Conservation (phyloP, 768 basidiomycete genomes). For the Galerina sulciceps region DNA sequence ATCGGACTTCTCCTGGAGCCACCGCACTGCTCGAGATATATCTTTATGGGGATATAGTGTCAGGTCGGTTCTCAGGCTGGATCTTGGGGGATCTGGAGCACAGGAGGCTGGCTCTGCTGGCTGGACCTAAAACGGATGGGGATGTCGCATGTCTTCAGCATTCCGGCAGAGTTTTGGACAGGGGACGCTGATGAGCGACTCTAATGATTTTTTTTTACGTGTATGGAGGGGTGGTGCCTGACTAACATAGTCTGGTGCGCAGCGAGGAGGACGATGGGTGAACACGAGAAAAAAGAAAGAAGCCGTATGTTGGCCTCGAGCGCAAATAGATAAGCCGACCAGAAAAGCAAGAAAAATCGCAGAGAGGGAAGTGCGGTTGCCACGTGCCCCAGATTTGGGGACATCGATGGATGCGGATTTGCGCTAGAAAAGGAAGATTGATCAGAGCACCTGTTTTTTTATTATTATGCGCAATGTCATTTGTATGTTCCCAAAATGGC, state of each 20-base stretch:
- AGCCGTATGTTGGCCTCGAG: not conserved
- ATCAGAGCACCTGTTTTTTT: conserved; percentile 9
- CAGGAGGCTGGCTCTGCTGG: not conserved
- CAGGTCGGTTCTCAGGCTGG: not conserved
- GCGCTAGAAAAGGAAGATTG: conserved; percentile 10
- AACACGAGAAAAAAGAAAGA: conserved; percentile 1
- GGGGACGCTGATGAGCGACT: conserved; percentile 10
- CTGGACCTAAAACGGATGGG: conserved; percentile 25
- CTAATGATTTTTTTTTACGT: conserved; percentile 13
- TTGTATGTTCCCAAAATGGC: conserved; percentile 7
- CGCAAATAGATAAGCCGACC: not conserved
- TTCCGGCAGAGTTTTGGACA: conserved; percentile 13
- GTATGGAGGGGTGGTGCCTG: conserved; percentile 11
- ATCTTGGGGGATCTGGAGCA: conserved; percentile 7
- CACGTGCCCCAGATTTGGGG: conserved; percentile 25
- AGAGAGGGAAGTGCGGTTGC: conserved; percentile 10
- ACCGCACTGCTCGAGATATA: conserved; percentile 11
- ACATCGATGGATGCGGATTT: conserved; percentile 21
- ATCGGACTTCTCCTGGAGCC: conserved; percentile 20
- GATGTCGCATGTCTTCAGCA: conserved; percentile 6
- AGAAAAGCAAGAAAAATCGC: not conserved
- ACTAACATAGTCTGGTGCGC: not conserved
- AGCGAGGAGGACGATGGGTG: not conserved
- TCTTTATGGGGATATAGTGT: conserved; percentile 18
- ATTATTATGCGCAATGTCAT: conserved; percentile 13